Evolutionary conservation across 176 grass and related monocot species (phyloP).

Genomic region (Puya raimondii): DNA sequence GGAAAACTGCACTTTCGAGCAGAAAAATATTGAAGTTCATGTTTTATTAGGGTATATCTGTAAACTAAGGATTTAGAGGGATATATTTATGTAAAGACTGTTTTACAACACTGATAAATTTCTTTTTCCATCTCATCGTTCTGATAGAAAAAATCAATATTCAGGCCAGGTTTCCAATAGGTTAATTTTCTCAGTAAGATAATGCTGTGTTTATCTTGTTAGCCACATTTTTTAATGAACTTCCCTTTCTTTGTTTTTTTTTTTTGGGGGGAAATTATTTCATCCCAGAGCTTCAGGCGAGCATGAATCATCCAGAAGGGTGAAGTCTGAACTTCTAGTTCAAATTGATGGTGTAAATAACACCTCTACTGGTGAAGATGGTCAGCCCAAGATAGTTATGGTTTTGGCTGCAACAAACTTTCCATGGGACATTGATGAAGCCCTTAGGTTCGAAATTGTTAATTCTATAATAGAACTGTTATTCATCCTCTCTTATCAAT

Average conservation of each 20-base stretch:
- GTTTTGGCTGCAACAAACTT: slow-evolving; percentile 93
- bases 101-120: too few relatives aligned
- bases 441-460: slow-evolving; percentile 53
- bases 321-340: slow-evolving; percentile 97
- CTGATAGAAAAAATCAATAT: too few relatives aligned
- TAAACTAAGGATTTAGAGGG: too few relatives aligned
- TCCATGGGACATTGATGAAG: slow-evolving; percentile 98
- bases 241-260: background rate
- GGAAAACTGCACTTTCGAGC: too few relatives aligned
- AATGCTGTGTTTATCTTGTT: too few relatives aligned
- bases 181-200: too few relatives aligned
- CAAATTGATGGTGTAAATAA: slow-evolving; percentile 98
- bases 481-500: background rate
- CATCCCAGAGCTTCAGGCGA: slow-evolving; percentile 73
- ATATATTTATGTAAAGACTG: too few relatives aligned
- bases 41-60: background rate
- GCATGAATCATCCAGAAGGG: slow-evolving; percentile 97
- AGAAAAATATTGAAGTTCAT: too few relatives aligned
- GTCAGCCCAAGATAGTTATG: slow-evolving; percentile 91
- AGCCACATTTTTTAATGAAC: too few relatives aligned
- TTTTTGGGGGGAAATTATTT: slow-evolving; percentile 4
- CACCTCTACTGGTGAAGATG: slow-evolving; percentile 75
- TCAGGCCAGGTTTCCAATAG: too few relatives aligned
- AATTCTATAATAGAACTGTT: background rate
- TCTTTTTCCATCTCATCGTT: too few relatives aligned